phyloP scores from a whole-genome alignment of 1,139 yeast genomes.

The Eremothecium coryli region DNA sequence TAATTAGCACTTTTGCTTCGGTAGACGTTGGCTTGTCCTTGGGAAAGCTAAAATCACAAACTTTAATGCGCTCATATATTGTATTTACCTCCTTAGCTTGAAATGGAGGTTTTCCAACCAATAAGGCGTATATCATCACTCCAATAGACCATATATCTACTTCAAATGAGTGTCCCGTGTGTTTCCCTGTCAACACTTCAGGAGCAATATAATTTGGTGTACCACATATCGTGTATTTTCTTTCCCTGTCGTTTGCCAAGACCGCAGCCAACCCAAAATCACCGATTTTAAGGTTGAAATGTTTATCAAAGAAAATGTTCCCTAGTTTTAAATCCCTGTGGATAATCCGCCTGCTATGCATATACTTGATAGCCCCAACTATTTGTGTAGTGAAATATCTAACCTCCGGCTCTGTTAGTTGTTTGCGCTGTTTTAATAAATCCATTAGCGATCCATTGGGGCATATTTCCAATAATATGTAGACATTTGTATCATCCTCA shows the following conservation, averaged over 20 bases:
- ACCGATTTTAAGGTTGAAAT: conserved; percentile 89
- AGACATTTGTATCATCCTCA: conserved; percentile 89
- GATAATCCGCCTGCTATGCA: conserved; percentile 88
- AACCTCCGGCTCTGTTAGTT: conserved; percentile 84
- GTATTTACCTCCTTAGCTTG: conserved; percentile 92
- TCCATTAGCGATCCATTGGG: conserved; percentile 92
- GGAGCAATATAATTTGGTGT: conserved; percentile 98
- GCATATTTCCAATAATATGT: conserved; percentile 87
- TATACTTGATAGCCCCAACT: conserved; percentile 84
- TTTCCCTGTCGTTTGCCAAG: conserved; percentile 56
- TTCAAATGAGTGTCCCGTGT: conserved; percentile 83
- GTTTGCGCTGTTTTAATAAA: conserved; percentile 71
- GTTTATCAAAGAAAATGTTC: conserved; percentile 83
- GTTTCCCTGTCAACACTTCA: conserved; percentile 84
- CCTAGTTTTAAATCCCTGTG: conserved; percentile 94
- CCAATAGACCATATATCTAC: conserved; percentile 98
- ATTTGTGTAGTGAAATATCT: conserved; percentile 86
- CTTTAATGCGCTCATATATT: conserved; percentile 85
- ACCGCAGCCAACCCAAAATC: conserved; percentile 96
- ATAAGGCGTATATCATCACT: conserved; percentile 84
- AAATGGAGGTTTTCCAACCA: conserved; percentile 92
- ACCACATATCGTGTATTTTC: conserved; percentile 91
- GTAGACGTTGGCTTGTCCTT: conserved; percentile 56
- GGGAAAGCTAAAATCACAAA: conserved; percentile 76
- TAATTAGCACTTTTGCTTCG: conserved; percentile 65